Percentiles rank a stretch among this genome's conserved stretches.
phyloP scores from a whole-genome alignment of 306 rosid species.

The Fragaria nilgerrensis region DNA sequence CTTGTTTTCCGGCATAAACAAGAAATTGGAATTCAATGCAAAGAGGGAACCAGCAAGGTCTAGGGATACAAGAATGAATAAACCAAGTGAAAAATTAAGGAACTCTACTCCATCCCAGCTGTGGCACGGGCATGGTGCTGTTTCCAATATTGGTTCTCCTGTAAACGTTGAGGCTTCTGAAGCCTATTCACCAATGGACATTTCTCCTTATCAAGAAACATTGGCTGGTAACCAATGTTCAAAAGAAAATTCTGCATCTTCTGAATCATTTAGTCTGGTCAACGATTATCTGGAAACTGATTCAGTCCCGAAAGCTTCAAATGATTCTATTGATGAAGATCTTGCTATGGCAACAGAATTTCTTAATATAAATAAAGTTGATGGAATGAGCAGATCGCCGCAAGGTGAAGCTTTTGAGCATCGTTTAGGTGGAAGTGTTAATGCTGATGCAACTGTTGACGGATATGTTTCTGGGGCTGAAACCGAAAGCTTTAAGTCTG shows the following conservation, averaged over 20 bases:
- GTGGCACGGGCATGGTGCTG: constrained; percentile 45
- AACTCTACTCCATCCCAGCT: constrained; percentile 37
- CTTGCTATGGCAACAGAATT: constrained; percentile 42
- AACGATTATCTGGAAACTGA: constrained; percentile 31
- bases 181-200: constrained; percentile 82
- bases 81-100: constrained; percentile 48
- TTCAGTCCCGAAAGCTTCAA: constrained; percentile 33
- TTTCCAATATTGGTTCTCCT: constrained; percentile 39
- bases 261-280: constrained; percentile 46
- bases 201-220: constrained; percentile 83
- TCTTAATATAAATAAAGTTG: constrained; percentile 45
- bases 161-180: constrained; percentile 46
- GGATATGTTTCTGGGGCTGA: constrained; percentile 66
- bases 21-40: constrained; percentile 44
- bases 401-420: constrained; percentile 32
- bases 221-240: constrained; percentile 41
- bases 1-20: constrained; percentile 33
- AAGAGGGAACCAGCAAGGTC: constrained; percentile 47
- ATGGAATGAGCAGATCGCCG: constrained; percentile 29
- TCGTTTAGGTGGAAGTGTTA: constrained; percentile 25
- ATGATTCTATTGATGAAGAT: constrained; percentile 65
- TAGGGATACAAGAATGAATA: constrained; percentile 48
- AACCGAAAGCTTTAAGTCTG: constrained; percentile 86
- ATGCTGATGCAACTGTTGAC: constrained; percentile 41
- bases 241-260: constrained; percentile 65